Base-by-base conservation (phyloP, 495 filamentous ascomycete genomes). In the Penicillium goetzii region DNA sequence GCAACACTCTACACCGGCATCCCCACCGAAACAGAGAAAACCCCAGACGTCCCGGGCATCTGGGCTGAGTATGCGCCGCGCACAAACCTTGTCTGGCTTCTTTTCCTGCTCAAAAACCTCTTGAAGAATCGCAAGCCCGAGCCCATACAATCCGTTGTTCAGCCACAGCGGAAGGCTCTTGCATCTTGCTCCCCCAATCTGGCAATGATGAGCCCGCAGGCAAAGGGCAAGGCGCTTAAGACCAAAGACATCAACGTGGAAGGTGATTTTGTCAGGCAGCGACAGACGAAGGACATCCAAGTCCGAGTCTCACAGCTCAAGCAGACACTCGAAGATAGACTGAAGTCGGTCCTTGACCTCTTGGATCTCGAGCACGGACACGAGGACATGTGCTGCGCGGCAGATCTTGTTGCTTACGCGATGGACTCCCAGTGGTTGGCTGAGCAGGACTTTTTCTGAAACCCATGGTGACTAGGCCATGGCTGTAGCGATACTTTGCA, bases 1-100 rank as follows among this genome's bases (percentile, higher is more conserved):
- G 73, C 72, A 25, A 66, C 71, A 23, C 56, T 81, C 17, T 80
- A 81, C 56, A 73, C 66, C 12, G 80, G 77, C 23, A 64, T 69
- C 3, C 78, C 79, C 0, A 47, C 64, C 1, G 59, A 74, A 15
- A 74, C 68, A 12, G 74, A 73, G 47, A 74, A 77, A 41, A 49
- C 56, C 4, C 70, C 72, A 0, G 62, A 71, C 41, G 70, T 79
- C 12, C 71, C 76, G 1, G 77, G 76, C 0, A 78, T 80, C 28
- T 84, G 82, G 81, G 67, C 71, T 0, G 74, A 79, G 50, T 83
- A 81, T 61, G 72, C 75, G 1, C 82, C 82, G 6, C 69, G 72
- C 38, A 84, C 81, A 1, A 85, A 85, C 51, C 65, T 82, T 3
- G 68, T 84, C 8, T 85, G 82, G 82, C 72, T 85, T n/a, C 70